Percentiles rank a stretch among this genome's conserved stretches.
These are phyloP conservation scores for Populus hybrid DNA, from an alignment of 441 rosid species.

Conservation along the genomic window DNA sequence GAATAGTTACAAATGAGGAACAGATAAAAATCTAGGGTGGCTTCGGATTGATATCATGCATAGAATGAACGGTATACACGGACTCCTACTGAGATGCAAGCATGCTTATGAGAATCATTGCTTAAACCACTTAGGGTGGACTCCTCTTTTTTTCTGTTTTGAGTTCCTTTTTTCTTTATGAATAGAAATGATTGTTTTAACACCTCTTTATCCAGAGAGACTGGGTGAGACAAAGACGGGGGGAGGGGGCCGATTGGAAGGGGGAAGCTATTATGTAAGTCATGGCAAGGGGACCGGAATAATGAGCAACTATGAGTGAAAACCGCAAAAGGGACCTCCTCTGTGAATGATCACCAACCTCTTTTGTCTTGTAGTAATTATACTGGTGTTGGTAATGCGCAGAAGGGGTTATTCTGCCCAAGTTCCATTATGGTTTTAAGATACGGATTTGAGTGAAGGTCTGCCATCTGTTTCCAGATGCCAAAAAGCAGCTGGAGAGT, in stretches of 20 bases:
- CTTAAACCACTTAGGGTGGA: slow-evolving; percentile 22
- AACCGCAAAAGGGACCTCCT: slow-evolving; percentile 10
- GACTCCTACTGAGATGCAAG: slow-evolving; percentile 16
- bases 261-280: slow-evolving; percentile 15
- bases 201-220: slow-evolving; percentile 12
- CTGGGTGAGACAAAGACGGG: slow-evolving; percentile 2
- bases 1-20: slow-evolving; percentile 1
- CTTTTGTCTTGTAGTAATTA: slow-evolving; percentile 18
- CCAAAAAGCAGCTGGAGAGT: not conserved
- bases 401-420: slow-evolving; percentile 15
- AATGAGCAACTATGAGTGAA: slow-evolving; percentile 25
- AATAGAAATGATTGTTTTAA: slow-evolving; percentile 29
- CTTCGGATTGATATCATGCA: slow-evolving; percentile 12
- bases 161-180: slow-evolving; percentile 18
- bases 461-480: not conserved
- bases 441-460: not conserved
- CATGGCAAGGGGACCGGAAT: slow-evolving; percentile 16
- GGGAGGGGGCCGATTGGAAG: not conserved
- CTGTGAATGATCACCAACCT: slow-evolving; percentile 20
- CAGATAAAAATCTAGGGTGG: slow-evolving; percentile 12
- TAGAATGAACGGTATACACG: not conserved
- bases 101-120: slow-evolving; percentile 38
- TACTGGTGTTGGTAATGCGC: not conserved
- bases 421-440: slow-evolving; percentile 9
- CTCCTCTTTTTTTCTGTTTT: slow-evolving; percentile 4